phyloP scores from a whole-genome alignment of 257 asterid genomes.

The Paraleonurus japonicus region DNA sequence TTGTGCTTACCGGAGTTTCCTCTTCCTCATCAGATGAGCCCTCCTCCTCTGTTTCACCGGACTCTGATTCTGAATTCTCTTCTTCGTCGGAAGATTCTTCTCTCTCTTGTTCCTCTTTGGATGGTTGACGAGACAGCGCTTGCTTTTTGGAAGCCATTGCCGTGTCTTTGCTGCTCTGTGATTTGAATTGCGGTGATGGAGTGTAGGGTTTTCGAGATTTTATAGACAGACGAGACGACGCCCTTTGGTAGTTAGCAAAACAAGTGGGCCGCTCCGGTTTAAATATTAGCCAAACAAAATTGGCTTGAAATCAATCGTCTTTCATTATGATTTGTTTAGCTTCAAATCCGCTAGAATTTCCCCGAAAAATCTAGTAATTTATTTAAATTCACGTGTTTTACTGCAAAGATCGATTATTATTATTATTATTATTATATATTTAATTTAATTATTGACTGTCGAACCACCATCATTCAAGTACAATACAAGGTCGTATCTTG shows the following conservation, averaged over 20 bases:
- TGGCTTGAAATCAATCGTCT: background rate
- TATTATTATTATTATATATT: no score
- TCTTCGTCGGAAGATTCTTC: constrained; percentile 5
- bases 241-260: no score
- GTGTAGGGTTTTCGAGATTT: constrained; percentile 2
- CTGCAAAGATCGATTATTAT: no score
- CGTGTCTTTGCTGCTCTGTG: background rate
- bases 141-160: constrained; percentile 32
- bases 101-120: constrained; percentile 23
- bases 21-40: constrained; percentile 21
- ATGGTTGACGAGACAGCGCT: constrained; percentile 9
- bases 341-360: no score
- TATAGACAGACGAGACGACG: background rate
- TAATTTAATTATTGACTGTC: no score
- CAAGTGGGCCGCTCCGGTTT: no score
- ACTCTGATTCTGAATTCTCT: background rate
- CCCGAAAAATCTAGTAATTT: no score
- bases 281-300: no score
- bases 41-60: constrained; percentile 19
- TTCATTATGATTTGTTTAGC: background rate
- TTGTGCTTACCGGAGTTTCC: background rate
- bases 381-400: no score
- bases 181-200: background rate
- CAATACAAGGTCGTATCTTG: no score
- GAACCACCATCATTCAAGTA: no score